These are phyloP conservation scores for Microthlaspi erraticum DNA, from an alignment of 345 rosid genomes.

Conservation along the genomic window DNA sequence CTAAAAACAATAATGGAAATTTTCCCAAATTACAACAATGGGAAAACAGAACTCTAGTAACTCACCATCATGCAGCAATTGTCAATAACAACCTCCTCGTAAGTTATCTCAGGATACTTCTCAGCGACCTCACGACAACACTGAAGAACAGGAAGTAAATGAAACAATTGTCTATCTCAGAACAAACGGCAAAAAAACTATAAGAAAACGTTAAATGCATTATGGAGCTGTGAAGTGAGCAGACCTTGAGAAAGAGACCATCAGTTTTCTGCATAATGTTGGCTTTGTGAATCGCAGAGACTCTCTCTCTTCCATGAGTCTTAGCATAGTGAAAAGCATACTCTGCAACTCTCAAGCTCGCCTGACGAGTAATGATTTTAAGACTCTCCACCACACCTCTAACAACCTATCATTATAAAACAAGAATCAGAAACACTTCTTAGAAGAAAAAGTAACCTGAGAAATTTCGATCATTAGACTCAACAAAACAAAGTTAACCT, in stretches of 20 bases:
- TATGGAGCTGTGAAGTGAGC: neutral
- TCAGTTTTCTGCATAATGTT: slow-evolving; percentile 99
- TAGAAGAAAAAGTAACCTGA: neutral
- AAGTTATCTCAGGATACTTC: slow-evolving; percentile 92
- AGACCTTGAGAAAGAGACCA: slow-evolving; percentile 95
- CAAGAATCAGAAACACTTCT: neutral
- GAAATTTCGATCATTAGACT: neutral
- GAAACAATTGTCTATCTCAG: neutral
- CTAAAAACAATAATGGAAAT: neutral
- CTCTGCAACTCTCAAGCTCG: slow-evolving; percentile 98
- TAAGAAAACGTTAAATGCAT: neutral
- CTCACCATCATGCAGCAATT: slow-evolving; percentile 99
- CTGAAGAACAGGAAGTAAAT: slow-evolving; percentile 47
- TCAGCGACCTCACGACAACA: slow-evolving; percentile 99
- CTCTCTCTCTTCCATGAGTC: slow-evolving; percentile 93
- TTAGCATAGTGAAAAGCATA: slow-evolving; percentile 98
- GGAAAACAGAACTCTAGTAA: neutral
- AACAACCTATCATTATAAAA: slow-evolving; percentile 65
- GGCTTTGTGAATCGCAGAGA: slow-evolving; percentile 97
- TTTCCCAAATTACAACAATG: neutral
- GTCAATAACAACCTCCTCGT: slow-evolving; percentile 99
- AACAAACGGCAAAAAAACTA: neutral
- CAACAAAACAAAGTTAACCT: slow-evolving; percentile 51
- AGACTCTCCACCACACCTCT: slow-evolving; percentile 99
- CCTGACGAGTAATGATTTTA: slow-evolving; percentile 94